Evolutionary conservation across 306 rosid genomes (phyloP), one percentile per base, ranked within the genome.

Genomic region (Hippophae gyantsensis): DNA sequence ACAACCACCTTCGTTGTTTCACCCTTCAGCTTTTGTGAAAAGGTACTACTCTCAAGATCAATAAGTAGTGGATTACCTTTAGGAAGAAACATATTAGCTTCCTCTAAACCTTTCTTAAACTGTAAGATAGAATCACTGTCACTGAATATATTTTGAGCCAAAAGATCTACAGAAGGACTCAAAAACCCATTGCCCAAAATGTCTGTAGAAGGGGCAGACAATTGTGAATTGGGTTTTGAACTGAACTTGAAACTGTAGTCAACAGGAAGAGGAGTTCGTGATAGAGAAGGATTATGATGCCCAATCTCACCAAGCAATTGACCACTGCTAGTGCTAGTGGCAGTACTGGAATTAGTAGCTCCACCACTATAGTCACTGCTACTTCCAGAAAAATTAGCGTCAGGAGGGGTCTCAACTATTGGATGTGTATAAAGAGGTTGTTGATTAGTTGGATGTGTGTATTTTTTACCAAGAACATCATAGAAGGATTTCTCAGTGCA

Each of bases 81-180:
- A 3, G 95, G 95, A 72, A 89, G 95, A 82, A 89, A 89, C 75
- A 81, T 86, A 12, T 89, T 89, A 47, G 95, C 97, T 72, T 89
- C 95, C 86, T 89, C 97, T 43, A 85, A 63, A 43, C 97, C 97
- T 74, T 76, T 83, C 55, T 55, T 75, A 65, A 85, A 89, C 70
- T 83, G 95, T 70, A 69, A 74, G 50, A 86, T 67, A 47, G 95
- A 86, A 23, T 78, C 79, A 54, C 64, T 83, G 59, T 83, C 79
- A 48, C 78, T 77, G 43, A 79, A 89, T 55, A 85, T 79, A 71
- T 81, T 89, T 53, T 78, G 87, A 62, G 89, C 83, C 76, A 83
- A 32, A 32, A 32, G 69, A 68, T 81, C 63, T 3, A 60, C 71
- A 47, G 83, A 62, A 69, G 79, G 59, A 56, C 67, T 73, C 10